Evolutionary conservation across 192 early-diverging fungal species (phyloP).

Genomic region (Backusella mclennaniae): DNA sequence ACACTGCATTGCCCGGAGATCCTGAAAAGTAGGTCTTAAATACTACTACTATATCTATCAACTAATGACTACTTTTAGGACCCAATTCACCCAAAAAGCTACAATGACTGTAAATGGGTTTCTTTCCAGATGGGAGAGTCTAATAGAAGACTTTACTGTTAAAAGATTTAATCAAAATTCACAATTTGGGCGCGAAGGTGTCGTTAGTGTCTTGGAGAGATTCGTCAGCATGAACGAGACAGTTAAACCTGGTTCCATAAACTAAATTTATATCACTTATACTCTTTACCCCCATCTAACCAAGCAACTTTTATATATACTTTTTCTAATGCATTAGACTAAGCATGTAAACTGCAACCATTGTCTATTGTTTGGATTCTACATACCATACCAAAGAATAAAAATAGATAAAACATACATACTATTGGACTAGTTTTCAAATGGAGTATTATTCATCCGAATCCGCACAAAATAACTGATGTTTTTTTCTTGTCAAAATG

Average conservation of each 20-base stretch:
- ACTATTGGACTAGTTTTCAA: background rate
- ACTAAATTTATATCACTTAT: background rate
- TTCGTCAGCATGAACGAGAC: conserved; percentile 37
- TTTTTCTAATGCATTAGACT: background rate
- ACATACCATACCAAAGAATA: background rate
- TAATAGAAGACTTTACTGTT: conserved; percentile 80
- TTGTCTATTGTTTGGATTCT: background rate
- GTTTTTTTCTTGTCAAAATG: background rate
- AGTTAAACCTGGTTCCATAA: background rate
- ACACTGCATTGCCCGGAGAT: conserved; percentile 61
- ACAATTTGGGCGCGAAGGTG: conserved; percentile 71
- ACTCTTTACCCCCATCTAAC: background rate
- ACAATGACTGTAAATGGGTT: conserved; percentile 71
- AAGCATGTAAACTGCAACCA: background rate
- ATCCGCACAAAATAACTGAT: background rate
- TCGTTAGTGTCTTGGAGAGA: conserved; percentile 82
- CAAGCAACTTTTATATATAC: background rate
- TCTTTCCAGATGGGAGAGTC: conserved; percentile 60
- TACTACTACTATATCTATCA: conserved; percentile 24
- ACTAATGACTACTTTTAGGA: conserved; percentile 45
- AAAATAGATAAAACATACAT: background rate
- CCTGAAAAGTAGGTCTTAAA: conserved; percentile 29
- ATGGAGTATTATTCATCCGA: background rate
- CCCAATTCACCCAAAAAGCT: conserved; percentile 79
- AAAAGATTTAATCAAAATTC: conserved; percentile 89